Evolutionary conservation across 805 yeast genomes (phyloP).

Genomic region (Metschnikowia matae): DNA sequence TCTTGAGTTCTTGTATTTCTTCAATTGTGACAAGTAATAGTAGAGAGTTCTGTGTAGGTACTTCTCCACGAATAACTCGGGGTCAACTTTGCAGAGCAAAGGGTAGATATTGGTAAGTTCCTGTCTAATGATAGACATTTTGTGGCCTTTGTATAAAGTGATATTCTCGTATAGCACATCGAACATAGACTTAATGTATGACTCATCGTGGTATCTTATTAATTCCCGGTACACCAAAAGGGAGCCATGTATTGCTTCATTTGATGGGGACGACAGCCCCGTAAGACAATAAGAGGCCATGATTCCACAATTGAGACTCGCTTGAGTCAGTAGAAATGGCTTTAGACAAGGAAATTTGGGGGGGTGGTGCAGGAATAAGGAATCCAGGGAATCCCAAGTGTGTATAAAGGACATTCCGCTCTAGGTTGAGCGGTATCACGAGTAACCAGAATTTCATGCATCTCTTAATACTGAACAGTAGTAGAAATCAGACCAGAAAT

Average conservation of each 20-base stretch:
- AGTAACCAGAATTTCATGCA: no score
- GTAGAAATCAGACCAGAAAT: no score
- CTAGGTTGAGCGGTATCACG: no score
- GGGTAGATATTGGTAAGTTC: conserved; percentile 87
- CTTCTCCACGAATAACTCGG: conserved; percentile 68
- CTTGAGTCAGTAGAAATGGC: conserved; percentile 10
- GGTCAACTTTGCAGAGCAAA: conserved; percentile 71
- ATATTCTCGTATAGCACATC: conserved; percentile 75
- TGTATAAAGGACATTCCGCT: no score
- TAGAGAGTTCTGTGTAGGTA: conserved; percentile 77
- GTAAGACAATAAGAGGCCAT: conserved; percentile 8
- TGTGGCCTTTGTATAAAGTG: conserved; percentile 71
- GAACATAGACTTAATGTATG: conserved; percentile 65
- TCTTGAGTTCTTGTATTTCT: conserved; percentile 56
- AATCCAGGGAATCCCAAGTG: no score
- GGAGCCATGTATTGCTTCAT: conserved; percentile 84
- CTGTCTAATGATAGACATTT: conserved; percentile 67
- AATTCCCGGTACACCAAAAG: conserved; percentile 78
- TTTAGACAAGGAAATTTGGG: no score
- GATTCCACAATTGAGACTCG: conserved; percentile 6
- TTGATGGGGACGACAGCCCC: conserved; percentile 21
- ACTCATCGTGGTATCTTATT: conserved; percentile 61
- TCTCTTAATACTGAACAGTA: no score
- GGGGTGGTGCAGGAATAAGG: no score
- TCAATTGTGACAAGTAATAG: conserved; percentile 73